Conservation (phyloP, 1,139 yeast species). For the Saccharomyces pastorianus region DNA sequence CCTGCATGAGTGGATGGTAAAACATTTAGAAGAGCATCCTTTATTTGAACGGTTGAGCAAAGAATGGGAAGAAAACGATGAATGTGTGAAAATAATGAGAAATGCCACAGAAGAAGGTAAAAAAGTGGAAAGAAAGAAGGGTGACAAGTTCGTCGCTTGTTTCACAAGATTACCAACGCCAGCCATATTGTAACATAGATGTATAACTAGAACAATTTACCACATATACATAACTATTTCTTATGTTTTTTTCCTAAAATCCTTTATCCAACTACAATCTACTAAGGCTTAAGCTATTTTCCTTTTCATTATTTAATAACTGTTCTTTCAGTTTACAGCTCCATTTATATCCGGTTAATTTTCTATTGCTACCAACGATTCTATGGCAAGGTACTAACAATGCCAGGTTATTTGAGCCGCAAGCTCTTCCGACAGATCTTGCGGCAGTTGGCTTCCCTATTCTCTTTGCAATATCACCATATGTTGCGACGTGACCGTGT, state of each 20-base stretch:
- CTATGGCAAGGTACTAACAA: conserved; percentile 27
- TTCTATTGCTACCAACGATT: conserved; percentile 18
- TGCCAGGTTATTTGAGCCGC: conserved; percentile 23
- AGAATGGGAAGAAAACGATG: conserved; percentile 74
- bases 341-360: conserved; percentile 22
- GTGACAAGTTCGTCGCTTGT: conserved; percentile 83
- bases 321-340: conserved; percentile 18
- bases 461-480: conserved; percentile 17
- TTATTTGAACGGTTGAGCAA: conserved; percentile 70
- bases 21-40: conserved; percentile 85
- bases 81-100: conserved; percentile 80
- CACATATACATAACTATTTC: background rate
- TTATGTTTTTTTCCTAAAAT: background rate
- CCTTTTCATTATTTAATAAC: conserved; percentile 11
- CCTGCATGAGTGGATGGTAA: conserved; percentile 92
- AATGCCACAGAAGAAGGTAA: conserved; percentile 95
- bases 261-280: background rate
- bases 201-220: background rate
- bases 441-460: conserved; percentile 17
- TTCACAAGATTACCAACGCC: conserved; percentile 68
- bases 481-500: conserved; percentile 17
- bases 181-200: conserved; percentile 14
- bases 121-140: conserved; percentile 85
- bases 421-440: conserved; percentile 27
- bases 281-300: background rate